Evolutionary conservation across 208 protist genomes (phyloP).

Genomic region (Acanthamoeba sp.): DNA sequence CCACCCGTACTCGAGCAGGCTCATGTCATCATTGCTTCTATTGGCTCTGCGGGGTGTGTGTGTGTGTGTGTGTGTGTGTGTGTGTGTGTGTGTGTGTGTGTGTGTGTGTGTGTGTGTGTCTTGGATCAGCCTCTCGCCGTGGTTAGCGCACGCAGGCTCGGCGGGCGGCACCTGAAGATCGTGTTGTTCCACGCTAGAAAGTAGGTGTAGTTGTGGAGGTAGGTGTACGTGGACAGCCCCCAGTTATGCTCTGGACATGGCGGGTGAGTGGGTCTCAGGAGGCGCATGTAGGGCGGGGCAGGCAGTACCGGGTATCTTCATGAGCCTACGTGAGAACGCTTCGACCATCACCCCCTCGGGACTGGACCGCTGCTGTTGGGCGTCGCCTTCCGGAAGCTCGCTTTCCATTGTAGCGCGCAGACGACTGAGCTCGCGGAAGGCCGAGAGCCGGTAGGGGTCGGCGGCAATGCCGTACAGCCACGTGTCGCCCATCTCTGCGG

Average conservation of each 20-base stretch:
- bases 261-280: not conserved
- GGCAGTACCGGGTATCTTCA: conserved; percentile 25
- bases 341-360: not conserved
- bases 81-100: no score
- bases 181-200: conserved; percentile 23
- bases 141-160: no score
- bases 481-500: conserved; percentile 10
- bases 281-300: no score
- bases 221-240: conserved; percentile 7
- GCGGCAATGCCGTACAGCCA: conserved; percentile 25
- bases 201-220: conserved; percentile 34
- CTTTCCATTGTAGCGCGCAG: not conserved
- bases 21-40: not conserved
- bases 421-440: conserved; percentile 8
- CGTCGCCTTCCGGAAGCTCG: not conserved
- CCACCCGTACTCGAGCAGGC: not conserved
- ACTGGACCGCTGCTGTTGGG: no score
- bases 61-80: no score
- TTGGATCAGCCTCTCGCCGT: no score
- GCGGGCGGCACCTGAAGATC: not conserved
- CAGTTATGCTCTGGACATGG: not conserved
- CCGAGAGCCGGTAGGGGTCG: not conserved
- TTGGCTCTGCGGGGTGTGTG: not conserved
- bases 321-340: not conserved
- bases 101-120: no score